Conservation (phyloP, 2,329 filamentous ascomycete species). For the Colletotrichum sp. region DNA sequence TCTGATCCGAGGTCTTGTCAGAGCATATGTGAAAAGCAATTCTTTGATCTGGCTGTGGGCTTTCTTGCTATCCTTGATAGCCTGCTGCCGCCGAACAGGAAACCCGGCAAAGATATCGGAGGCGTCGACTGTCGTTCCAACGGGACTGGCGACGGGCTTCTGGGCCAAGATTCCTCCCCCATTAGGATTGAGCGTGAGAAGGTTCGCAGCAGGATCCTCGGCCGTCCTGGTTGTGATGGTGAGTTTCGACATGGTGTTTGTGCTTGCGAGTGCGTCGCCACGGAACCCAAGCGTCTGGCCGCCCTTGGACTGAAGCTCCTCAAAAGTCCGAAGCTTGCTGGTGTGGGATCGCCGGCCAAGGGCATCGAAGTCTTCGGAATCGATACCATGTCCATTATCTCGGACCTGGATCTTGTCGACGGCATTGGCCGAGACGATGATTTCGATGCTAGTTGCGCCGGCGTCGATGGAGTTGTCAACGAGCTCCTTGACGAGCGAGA, state of each 20-base stretch:
- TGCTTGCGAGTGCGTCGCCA: slow-evolving; percentile 74
- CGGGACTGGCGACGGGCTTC: slow-evolving; percentile 52
- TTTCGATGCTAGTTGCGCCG: slow-evolving; percentile 67
- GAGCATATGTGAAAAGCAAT: slow-evolving; percentile 67
- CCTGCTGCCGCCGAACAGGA: slow-evolving; percentile 67
- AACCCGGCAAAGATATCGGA: slow-evolving; percentile 62
- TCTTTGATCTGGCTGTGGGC: slow-evolving; percentile 62
- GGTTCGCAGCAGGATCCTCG: slow-evolving; percentile 62
- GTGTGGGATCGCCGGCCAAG: slow-evolving; percentile 74
- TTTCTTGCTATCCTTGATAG: slow-evolving; percentile 62
- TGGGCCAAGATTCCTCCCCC: slow-evolving; percentile 44
- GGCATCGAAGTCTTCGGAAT: slow-evolving; percentile 61
- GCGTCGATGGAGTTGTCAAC: slow-evolving; percentile 81
- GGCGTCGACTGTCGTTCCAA: slow-evolving; percentile 73
- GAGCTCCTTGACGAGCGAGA: slow-evolving; percentile 74
- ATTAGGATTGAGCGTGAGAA: slow-evolving; percentile 45
- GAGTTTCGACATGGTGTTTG: slow-evolving; percentile 64
- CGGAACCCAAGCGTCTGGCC: slow-evolving; percentile 74
- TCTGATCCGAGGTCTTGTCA: slow-evolving; percentile 68
- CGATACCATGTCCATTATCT: slow-evolving; percentile 78
- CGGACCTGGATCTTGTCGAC: slow-evolving; percentile 72
- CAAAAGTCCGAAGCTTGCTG: slow-evolving; percentile 72
- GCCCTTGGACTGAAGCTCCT: slow-evolving; percentile 63
- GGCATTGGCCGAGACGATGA: slow-evolving; percentile 69
- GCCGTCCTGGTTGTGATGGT: slow-evolving; percentile 67